Base-by-base conservation (phyloP, 208 protist species). In the Herpetomonas muscarum region DNA sequence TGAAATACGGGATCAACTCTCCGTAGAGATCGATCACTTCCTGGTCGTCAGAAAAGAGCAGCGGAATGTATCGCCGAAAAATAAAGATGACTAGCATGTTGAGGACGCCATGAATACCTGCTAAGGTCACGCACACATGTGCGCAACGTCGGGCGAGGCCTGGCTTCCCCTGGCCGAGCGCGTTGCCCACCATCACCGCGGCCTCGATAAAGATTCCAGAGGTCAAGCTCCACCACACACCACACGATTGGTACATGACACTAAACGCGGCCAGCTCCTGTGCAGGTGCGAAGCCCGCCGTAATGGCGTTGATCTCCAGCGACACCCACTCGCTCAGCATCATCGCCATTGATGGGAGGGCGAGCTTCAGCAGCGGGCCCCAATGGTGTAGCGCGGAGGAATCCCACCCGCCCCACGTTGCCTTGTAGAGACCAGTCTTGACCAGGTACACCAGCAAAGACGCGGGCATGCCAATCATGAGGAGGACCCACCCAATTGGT, bases 281-380 rank as follows among this genome's bases (percentile, higher is more conserved):
- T n/a, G 68, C 65, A 9, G 70, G 52, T 3, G 75, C 80, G 55
- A 76, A 90, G 28, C 86, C 82, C 2, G 80, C 72, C 24, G 65
- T 73, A 37, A 93, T 79, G 21, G 60, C 57, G 52, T 93, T 93
- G 19, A 93, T 62, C 60, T 93, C 80, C 19, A 87, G 67, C 37
- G 82, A 68, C 13, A 69, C 76, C 82, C 82, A 89, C 64, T 93
- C 86, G 55, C 86, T 89, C 48, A 90, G 45, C 65, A 87, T 85
- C 79, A 90, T 85, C 21, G 60, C 70, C 79, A 90, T 80, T 28
- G 76, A 90, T 15, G 82, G 78, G 48, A 93, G 51, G 5, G 82
- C 74, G 17, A 93, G 80, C 30, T 55, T 48, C 15, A 87, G 50
- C 47, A 90, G 56, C 9, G 82, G 76, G 25, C 52, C 59, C 81